These are phyloP conservation scores for Blepharisma stoltei DNA, from an alignment of 73 alveolate species.

Conservation along the genomic window DNA sequence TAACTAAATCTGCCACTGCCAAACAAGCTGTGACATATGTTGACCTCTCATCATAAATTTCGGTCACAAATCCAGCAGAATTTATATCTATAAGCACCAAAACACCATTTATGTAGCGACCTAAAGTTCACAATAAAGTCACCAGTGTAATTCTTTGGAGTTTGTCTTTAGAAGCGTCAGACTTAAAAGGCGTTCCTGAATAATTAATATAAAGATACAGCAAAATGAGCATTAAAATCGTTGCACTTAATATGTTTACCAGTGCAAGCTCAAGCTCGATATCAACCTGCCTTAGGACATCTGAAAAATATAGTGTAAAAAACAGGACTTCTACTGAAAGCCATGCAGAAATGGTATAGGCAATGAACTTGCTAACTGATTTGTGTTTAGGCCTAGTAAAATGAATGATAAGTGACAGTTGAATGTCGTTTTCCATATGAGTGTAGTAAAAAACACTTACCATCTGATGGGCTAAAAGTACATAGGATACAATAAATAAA, in stretches of 20 bases:
- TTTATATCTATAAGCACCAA: neutral
- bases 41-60: neutral
- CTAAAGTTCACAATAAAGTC: neutral
- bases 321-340: neutral
- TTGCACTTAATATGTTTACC: conserved; percentile 15
- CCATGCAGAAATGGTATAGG: neutral
- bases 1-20: neutral
- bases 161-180: neutral
- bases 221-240: neutral
- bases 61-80: neutral
- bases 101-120: neutral
- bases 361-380: neutral
- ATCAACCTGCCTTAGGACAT: neutral
- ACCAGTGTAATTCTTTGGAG: neutral
- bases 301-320: neutral
- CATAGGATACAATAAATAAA: neutral
- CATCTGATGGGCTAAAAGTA: conserved; percentile 16
- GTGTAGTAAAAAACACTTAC: neutral
- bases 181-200: conserved; percentile 26
- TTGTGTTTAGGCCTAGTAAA: conserved; percentile 7
- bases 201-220: conserved; percentile 1
- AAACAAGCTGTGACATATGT: neutral
- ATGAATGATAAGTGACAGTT: neutral
- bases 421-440: conserved; percentile 6
- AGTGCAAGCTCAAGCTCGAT: neutral